Percentiles rank a stretch among this genome's conserved stretches.
phyloP scores from a whole-genome alignment of 1,284 basidiomycete genomes.

The Takashimella tepidaria region DNA sequence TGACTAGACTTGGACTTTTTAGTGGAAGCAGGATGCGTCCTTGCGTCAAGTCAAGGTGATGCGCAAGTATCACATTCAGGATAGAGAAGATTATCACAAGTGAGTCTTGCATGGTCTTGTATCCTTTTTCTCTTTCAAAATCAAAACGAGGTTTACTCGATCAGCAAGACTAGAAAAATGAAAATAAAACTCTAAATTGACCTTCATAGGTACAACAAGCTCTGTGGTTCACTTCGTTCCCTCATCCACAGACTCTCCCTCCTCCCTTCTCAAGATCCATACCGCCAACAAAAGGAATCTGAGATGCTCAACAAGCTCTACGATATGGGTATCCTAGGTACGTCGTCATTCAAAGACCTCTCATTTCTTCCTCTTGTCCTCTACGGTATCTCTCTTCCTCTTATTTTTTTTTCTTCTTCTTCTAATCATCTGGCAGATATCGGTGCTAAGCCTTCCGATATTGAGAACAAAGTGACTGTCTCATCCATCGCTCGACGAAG shows the following conservation, averaged over 20 bases:
- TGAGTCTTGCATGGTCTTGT: no score
- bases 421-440: slow-evolving; percentile 46
- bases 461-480: slow-evolving; percentile 93
- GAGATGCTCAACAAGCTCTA: slow-evolving; percentile 91
- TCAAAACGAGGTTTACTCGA: slow-evolving; percentile 4
- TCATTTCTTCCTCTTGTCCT: no score
- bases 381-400: no score
- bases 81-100: slow-evolving; percentile 95
- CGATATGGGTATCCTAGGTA: slow-evolving; percentile 84
- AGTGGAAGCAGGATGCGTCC: slow-evolving; percentile 97
- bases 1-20: not conserved
- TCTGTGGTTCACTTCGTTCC: slow-evolving; percentile 81
- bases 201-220: slow-evolving; percentile 79
- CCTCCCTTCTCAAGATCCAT: slow-evolving; percentile 84
- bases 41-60: slow-evolving; percentile 90
- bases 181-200: no score
- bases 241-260: slow-evolving; percentile 83
- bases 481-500: slow-evolving; percentile 88
- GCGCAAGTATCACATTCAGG: slow-evolving; percentile 90
- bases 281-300: slow-evolving; percentile 75
- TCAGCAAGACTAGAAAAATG: not conserved
- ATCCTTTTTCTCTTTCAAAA: slow-evolving; percentile 8
- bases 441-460: slow-evolving; percentile 70
- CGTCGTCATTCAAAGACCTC: no score
- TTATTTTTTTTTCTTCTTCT: no score